Conservation (phyloP, 176 grass and related monocot genomes). For the Aegilops longissima region DNA sequence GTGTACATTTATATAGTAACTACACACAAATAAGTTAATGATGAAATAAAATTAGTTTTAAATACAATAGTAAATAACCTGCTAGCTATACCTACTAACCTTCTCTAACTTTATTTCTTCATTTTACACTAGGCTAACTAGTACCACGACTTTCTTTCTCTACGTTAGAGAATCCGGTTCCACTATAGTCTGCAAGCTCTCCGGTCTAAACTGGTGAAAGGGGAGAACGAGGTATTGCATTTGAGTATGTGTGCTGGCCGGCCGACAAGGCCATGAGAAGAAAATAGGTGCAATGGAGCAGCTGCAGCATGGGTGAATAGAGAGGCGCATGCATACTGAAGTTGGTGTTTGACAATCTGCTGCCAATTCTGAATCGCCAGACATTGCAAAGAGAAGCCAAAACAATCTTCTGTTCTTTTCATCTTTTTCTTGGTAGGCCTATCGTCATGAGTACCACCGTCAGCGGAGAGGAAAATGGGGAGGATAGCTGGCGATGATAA, state of each 20-base stretch:
- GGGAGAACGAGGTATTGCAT: background rate
- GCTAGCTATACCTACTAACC: too few species aligned
- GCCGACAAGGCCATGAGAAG: background rate
- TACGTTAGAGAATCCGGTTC: too few species aligned
- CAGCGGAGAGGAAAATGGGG: background rate
- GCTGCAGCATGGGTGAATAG: background rate
- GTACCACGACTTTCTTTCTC: too few species aligned
- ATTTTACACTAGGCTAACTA: too few species aligned
- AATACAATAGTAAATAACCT: too few species aligned
- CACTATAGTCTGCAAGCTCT: background rate
- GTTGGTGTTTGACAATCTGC: background rate
- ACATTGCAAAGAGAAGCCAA: background rate
- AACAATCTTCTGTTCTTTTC: background rate
- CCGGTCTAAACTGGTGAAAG: conserved; percentile 10
- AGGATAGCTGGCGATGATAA: background rate
- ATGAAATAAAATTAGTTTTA: too few species aligned
- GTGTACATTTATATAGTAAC: too few species aligned
- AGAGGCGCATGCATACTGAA: background rate
- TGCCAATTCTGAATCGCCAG: background rate
- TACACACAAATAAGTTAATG: too few species aligned
- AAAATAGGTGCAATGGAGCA: background rate
- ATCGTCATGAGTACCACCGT: background rate
- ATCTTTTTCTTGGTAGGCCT: background rate
- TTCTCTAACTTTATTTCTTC: too few species aligned
- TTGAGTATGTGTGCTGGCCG: background rate